Evolutionary conservation across 1,139 yeast genomes (phyloP).

Genomic region (Saccharomyces hybrid): DNA sequence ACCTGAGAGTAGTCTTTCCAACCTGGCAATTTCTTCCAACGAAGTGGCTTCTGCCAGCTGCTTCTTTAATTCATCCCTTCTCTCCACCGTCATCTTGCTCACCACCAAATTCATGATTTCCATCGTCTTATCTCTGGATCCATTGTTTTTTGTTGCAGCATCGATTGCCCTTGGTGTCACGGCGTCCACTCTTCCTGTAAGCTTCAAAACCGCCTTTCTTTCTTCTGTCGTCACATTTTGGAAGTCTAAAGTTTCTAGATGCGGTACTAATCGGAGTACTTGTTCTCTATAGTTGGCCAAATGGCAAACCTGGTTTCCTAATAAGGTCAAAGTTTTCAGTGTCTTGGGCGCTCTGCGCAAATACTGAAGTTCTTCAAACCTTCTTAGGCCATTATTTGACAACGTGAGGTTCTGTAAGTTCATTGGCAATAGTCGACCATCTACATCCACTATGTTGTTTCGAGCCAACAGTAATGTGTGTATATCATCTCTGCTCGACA

Average conservation of each 20-base stretch:
- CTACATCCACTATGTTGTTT: conserved; percentile 19
- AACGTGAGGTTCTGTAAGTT: conserved; percentile 20
- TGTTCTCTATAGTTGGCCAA: conserved; percentile 52
- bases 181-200: conserved; percentile 20
- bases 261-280: conserved; percentile 57
- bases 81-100: conserved; percentile 47
- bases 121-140: conserved; percentile 26
- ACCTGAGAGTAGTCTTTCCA: conserved; percentile 42
- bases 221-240: conserved; percentile 53
- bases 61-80: conserved; percentile 41
- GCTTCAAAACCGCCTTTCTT: conserved; percentile 31
- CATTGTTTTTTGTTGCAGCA: conserved; percentile 6
- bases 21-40: conserved; percentile 64
- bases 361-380: conserved; percentile 17
- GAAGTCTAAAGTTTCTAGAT: conserved; percentile 58
- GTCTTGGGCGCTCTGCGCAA: conserved; percentile 20
- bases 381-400: conserved; percentile 20
- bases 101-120: conserved; percentile 32
- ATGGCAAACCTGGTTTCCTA: conserved; percentile 55
- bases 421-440: conserved; percentile 24
- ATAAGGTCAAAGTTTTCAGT: conserved; percentile 40
- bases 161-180: conserved; percentile 18
- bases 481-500: conserved; percentile 16
- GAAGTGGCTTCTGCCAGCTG: conserved; percentile 57
- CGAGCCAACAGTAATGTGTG: conserved; percentile 27